Conservation (phyloP, 2,329 filamentous ascomycete genomes). For the Cucurbitaria berberidis region DNA sequence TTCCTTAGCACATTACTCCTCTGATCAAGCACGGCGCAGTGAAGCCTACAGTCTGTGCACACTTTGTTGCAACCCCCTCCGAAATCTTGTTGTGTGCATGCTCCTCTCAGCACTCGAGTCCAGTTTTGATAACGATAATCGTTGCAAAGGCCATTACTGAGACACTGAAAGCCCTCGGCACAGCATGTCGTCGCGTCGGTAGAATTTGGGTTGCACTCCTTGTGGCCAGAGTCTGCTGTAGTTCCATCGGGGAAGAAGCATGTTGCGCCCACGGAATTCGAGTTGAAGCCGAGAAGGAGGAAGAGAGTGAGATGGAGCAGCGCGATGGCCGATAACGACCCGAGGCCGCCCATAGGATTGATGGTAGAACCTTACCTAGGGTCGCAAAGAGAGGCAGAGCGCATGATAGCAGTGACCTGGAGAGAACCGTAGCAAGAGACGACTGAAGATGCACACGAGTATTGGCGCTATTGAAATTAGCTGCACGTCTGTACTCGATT, state of each 20-base stretch:
- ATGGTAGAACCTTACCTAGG: background rate
- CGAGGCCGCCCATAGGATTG: background rate
- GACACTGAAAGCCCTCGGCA: constrained; percentile 19
- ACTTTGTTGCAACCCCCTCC: constrained; percentile 12
- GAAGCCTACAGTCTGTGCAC: constrained; percentile 17
- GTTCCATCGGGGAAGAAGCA: constrained; percentile 27
- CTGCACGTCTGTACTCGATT: background rate
- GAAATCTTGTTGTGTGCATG: constrained; percentile 25
- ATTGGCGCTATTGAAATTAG: background rate
- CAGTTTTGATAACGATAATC: constrained; percentile 24
- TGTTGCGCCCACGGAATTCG: constrained; percentile 4
- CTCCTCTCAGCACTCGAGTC: constrained; percentile 20
- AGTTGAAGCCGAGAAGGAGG: background rate
- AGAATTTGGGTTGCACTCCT: constrained; percentile 12
- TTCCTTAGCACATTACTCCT: background rate
- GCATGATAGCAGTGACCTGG: background rate
- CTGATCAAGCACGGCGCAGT: no score
- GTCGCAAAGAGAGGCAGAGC: background rate
- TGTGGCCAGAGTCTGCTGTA: constrained; percentile 8
- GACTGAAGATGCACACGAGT: background rate
- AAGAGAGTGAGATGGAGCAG: background rate
- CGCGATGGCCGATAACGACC: background rate
- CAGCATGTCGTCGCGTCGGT: constrained; percentile 19
- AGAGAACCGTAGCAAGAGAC: background rate
- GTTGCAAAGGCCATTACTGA: constrained; percentile 28